Percentiles rank a stretch among this genome's conserved stretches.
Conservation (phyloP, 176 grass and related monocot genomes). For the Oryza punctata region DNA sequence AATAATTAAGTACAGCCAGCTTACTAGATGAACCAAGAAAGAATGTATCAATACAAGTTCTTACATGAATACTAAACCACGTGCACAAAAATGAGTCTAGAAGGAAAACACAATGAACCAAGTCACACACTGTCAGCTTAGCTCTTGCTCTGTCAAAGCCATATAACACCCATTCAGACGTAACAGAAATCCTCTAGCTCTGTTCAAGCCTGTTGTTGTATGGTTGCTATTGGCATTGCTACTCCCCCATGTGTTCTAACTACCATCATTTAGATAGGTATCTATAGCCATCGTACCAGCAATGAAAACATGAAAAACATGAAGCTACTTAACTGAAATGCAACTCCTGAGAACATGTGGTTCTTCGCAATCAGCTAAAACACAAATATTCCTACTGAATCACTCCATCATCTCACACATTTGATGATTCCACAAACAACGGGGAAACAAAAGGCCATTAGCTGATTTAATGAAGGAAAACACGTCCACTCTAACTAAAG, state of each 20-base stretch:
- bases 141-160: constrained; percentile 18
- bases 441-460: not conserved
- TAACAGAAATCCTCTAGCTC: not conserved
- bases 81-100: not conserved
- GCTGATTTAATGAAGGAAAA: not conserved
- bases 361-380: not conserved
- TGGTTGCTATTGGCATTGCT: not conserved
- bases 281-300: too few relatives aligned
- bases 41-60: not conserved
- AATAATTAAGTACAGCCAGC: not conserved
- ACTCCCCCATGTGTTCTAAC: not conserved
- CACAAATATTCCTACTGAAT: not conserved
- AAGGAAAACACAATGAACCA: not conserved
- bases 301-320: not conserved
- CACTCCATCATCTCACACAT: not conserved
- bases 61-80: constrained; percentile 26
- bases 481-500: not conserved
- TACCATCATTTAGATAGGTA: not conserved
- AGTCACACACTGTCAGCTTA: not conserved
- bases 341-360: not conserved
- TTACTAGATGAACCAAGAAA: not conserved
- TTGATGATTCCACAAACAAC: not conserved
- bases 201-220: not conserved
- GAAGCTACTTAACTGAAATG: constrained; percentile 6
- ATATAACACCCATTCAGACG: not conserved